phyloP scores from a whole-genome alignment of 768 basidiomycete genomes.

The Roridomyces roridus region DNA sequence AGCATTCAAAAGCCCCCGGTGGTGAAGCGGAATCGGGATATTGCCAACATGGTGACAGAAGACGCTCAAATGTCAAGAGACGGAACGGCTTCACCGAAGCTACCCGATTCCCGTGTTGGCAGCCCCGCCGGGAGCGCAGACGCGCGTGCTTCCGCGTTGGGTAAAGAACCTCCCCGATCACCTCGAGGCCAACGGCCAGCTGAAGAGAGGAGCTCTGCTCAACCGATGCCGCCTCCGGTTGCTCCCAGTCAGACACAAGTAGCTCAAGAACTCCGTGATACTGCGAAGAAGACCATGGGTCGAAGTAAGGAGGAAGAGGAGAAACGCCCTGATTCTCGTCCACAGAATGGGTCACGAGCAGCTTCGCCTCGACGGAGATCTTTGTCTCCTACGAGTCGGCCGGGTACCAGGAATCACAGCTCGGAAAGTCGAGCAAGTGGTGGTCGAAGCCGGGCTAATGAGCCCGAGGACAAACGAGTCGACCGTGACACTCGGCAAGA shows the following conservation, averaged over 20 bases:
- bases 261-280: conserved; percentile 82
- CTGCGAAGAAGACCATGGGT: conserved; percentile 70
- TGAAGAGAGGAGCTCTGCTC: conserved; percentile 46
- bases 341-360: conserved; percentile 55
- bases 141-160: conserved; percentile 20
- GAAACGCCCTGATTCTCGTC: conserved; percentile 46
- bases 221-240: conserved; percentile 80
- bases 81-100: conserved; percentile 21
- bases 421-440: conserved; percentile 76
- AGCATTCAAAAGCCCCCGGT: conserved; percentile 27
- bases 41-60: conserved; percentile 29
- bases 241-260: conserved; percentile 80
- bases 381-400: conserved; percentile 67
- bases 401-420: conserved; percentile 74
- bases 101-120: conserved; percentile 31
- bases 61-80: conserved; percentile 32
- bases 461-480: conserved; percentile 59
- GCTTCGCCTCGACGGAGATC: conserved; percentile 71
- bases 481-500: conserved; percentile 62
- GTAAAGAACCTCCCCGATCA: conserved; percentile 41
- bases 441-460: conserved; percentile 59
- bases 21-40: conserved; percentile 20
- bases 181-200: conserved; percentile 43
- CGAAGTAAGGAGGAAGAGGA: conserved; percentile 53
- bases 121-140: conserved; percentile 32